phyloP scores from a whole-genome alignment of 2,329 filamentous ascomycete genomes.

The Alternaria panax region DNA sequence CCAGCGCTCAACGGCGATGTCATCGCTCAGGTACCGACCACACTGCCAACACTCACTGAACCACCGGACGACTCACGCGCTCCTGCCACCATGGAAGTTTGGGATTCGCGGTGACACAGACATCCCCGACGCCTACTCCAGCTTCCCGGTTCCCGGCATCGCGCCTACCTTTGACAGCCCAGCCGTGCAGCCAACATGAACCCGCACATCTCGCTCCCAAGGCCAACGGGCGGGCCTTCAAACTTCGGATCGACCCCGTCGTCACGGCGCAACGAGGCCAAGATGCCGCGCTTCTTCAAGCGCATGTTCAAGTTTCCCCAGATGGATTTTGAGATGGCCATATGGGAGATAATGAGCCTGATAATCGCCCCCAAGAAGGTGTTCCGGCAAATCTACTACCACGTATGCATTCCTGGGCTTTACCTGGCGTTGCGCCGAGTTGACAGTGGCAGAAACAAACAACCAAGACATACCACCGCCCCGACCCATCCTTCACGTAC shows the following conservation, averaged over 20 bases:
- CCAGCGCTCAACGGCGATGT: conserved; percentile 24
- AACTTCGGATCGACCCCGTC: conserved; percentile 62
- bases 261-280: conserved; percentile 60
- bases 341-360: conserved; percentile 75
- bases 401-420: conserved; percentile 54
- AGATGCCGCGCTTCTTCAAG: conserved; percentile 73
- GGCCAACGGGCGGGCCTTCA: conserved; percentile 62
- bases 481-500: conserved; percentile 74
- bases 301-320: conserved; percentile 75
- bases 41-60: conserved; percentile 5
- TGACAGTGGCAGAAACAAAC: conserved; percentile 64
- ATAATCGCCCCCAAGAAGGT: conserved; percentile 75
- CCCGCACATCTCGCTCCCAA: conserved; percentile 66
- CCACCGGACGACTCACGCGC: conserved; percentile 1
- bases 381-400: conserved; percentile 74
- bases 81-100: conserved; percentile 11
- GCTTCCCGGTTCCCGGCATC: background rate
- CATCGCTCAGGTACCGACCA: conserved; percentile 28
- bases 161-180: conserved; percentile 1
- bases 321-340: conserved; percentile 77
- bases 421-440: background rate
- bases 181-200: conserved; percentile 56
- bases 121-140: background rate
- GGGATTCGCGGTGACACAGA: conserved; percentile 12
- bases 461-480: conserved; percentile 71